A percentile compares a stretch with the other conserved stretches of the same genome.
These are phyloP conservation scores for Russula lepida DNA, from an alignment of 768 basidiomycete species.

Conservation along the genomic window DNA sequence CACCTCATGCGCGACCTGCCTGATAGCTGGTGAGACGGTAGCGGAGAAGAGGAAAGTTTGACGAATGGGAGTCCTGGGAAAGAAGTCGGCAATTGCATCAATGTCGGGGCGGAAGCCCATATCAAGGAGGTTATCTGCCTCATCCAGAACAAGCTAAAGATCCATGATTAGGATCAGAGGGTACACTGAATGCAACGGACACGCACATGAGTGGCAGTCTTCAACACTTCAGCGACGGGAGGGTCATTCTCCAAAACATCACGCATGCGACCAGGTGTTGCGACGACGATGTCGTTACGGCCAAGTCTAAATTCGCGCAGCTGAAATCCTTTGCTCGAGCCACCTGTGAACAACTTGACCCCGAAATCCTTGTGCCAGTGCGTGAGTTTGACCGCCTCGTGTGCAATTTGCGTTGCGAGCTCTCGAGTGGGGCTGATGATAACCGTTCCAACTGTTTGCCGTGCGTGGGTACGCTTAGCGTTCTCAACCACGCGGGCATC, in stretches of 20 bases:
- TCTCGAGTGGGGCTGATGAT: constrained; percentile 89
- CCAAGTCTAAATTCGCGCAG: constrained; percentile 55
- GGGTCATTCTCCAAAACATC: constrained; percentile 60
- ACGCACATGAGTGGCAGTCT: constrained; percentile 51
- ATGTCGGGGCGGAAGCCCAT: constrained; percentile 91
- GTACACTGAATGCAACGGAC: not conserved
- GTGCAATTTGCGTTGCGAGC: constrained; percentile 82
- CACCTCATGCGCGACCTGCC: constrained; percentile 54
- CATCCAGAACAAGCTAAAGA: constrained; percentile 75
- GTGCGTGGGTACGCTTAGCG: constrained; percentile 34
- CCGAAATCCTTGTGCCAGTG: constrained; percentile 53
- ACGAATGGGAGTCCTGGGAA: constrained; percentile 57
- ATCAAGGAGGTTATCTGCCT: constrained; percentile 84
- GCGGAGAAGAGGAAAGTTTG: constrained; percentile 92
- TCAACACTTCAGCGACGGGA: constrained; percentile 44
- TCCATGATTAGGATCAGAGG: constrained; percentile 5
- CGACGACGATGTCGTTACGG: constrained; percentile 74
- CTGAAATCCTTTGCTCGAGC: constrained; percentile 56
- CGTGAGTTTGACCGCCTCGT: constrained; percentile 64
- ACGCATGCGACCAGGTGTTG: constrained; percentile 80
- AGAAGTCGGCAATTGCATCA: constrained; percentile 52
- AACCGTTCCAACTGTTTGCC: constrained; percentile 54
- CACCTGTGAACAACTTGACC: constrained; percentile 73
- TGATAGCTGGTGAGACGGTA: constrained; percentile 66
- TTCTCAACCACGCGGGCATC: constrained; percentile 28